phyloP scores from a whole-genome alignment of 140 eudicot species.

The Cichorium intybus region DNA sequence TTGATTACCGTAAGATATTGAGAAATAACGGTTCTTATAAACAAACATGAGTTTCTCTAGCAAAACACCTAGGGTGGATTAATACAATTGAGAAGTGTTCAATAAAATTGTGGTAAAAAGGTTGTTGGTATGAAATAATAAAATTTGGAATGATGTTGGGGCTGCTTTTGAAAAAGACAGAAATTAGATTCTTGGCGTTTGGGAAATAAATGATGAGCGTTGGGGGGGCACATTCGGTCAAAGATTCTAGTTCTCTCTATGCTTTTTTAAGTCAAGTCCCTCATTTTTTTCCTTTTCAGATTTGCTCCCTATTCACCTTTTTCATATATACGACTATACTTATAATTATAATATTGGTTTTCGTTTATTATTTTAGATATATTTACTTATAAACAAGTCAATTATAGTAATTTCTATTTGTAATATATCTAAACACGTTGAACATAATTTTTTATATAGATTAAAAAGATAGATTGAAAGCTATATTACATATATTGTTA shows the following conservation, averaged over 20 bases:
- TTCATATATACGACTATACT: neutral
- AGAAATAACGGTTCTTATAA: too few relatives aligned
- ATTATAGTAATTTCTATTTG: neutral
- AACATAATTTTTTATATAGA: neutral
- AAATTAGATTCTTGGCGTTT: conserved; percentile 33
- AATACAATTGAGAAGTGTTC: too few relatives aligned
- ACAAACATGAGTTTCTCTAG: too few relatives aligned
- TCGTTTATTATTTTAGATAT: neutral
- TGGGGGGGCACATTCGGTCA: conserved; percentile 49
- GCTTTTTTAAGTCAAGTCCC: conserved; percentile 33
- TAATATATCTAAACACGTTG: neutral
- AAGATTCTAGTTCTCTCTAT: conserved; percentile 43
- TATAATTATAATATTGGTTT: neutral
- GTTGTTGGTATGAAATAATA: neutral
- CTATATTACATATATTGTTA: too few relatives aligned
- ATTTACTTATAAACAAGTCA: neutral
- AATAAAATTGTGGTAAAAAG: neutral
- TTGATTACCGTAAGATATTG: too few relatives aligned
- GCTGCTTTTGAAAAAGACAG: conserved; percentile 25
- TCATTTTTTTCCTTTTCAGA: conserved; percentile 27
- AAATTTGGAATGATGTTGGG: conserved; percentile 32
- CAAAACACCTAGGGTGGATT: too few relatives aligned
- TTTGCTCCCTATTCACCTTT: conserved; percentile 13
- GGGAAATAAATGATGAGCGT: conserved; percentile 36
- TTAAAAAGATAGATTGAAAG: neutral